Percentiles rank a stretch among this genome's conserved stretches.
Evolutionary conservation across 495 filamentous ascomycete genomes (phyloP).

Genomic region (Penicillium samsonianum): DNA sequence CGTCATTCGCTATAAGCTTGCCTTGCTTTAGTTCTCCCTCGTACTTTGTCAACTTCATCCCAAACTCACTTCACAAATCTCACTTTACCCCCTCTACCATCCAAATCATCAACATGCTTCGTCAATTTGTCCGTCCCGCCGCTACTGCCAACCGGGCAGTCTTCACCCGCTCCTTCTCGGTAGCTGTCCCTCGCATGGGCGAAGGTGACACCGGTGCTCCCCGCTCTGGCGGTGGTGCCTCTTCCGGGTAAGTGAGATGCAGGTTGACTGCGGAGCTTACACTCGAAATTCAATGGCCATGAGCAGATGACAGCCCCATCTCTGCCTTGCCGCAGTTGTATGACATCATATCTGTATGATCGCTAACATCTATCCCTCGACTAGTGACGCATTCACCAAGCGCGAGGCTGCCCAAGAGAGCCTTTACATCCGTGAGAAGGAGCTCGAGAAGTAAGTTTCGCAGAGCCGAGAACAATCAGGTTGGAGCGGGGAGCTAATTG

Average conservation of each 20-base stretch:
- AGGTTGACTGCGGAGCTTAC: neutral
- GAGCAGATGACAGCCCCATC: constrained; percentile 3
- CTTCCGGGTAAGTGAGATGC: constrained; percentile 33
- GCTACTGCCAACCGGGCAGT: constrained; percentile 51
- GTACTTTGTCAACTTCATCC: constrained; percentile 3
- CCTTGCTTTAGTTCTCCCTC: constrained; percentile 52
- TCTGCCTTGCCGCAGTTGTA: constrained; percentile 9
- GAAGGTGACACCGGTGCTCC: constrained; percentile 71
- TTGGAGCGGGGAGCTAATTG: constrained; percentile 5
- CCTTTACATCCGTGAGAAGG: constrained; percentile 76
- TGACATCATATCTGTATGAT: constrained; percentile 24
- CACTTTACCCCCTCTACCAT: neutral
- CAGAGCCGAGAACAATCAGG: neutral
- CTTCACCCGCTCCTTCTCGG: constrained; percentile 62
- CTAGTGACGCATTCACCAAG: constrained; percentile 84
- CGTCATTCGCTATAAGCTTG: constrained; percentile 24
- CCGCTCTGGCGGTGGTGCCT: constrained; percentile 40
- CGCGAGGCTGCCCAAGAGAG: constrained; percentile 88
- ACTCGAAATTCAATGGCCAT: neutral
- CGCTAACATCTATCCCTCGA: constrained; percentile 11
- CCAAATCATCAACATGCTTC: constrained; percentile 57
- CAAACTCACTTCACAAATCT: constrained; percentile 14
- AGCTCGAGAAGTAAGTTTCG: constrained; percentile 71
- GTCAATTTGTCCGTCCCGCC: constrained; percentile 63
- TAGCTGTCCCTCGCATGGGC: constrained; percentile 59